Percentiles rank a stretch among this genome's conserved stretches.
Evolutionary conservation across 768 basidiomycete genomes (phyloP).

Genomic region (Rubroboletus pulcherrimus): DNA sequence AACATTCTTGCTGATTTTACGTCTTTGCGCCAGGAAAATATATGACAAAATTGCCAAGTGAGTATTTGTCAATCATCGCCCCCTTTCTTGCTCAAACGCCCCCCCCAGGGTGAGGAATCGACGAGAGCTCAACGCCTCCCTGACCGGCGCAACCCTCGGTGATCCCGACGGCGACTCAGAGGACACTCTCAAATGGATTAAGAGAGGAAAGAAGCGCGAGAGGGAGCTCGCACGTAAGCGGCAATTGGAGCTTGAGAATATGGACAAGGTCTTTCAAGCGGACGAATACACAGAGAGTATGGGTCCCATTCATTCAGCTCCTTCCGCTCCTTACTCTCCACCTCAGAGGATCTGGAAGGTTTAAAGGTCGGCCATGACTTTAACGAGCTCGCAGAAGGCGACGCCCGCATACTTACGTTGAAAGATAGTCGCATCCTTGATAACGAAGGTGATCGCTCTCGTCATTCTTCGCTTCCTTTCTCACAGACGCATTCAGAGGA

Average conservation of each 20-base stretch:
- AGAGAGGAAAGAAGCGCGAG: slow-evolving; percentile 84
- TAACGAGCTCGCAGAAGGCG: slow-evolving; percentile 87
- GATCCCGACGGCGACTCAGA: slow-evolving; percentile 76
- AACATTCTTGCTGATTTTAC: slow-evolving; percentile 18
- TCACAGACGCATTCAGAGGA: slow-evolving; percentile 62
- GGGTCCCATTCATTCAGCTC: slow-evolving; percentile 24
- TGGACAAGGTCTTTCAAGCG: slow-evolving; percentile 70
- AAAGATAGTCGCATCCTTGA: slow-evolving; percentile 96
- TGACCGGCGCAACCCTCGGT: slow-evolving; percentile 91
- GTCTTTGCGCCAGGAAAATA: slow-evolving; percentile 49
- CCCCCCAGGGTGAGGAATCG: slow-evolving; percentile 85
- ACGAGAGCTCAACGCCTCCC: slow-evolving; percentile 85
- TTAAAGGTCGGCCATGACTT: slow-evolving; percentile 96
- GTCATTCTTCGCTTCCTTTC: neutral
- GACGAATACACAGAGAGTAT: slow-evolving; percentile 85
- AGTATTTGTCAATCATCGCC: slow-evolving; percentile 40
- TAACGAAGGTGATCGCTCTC: slow-evolving; percentile 68
- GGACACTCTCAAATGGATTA: slow-evolving; percentile 87
- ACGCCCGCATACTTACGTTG: slow-evolving; percentile 92
- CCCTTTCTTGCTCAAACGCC: slow-evolving; percentile 39
- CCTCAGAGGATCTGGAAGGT: slow-evolving; percentile 80
- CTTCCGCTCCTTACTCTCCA: neutral
- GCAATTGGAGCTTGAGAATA: slow-evolving; percentile 76
- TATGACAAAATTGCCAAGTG: slow-evolving; percentile 83
- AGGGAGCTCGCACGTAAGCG: slow-evolving; percentile 84